Base-by-base conservation (phyloP, 164 flowering plant species). In the Chloranthus sessilifolius region DNA sequence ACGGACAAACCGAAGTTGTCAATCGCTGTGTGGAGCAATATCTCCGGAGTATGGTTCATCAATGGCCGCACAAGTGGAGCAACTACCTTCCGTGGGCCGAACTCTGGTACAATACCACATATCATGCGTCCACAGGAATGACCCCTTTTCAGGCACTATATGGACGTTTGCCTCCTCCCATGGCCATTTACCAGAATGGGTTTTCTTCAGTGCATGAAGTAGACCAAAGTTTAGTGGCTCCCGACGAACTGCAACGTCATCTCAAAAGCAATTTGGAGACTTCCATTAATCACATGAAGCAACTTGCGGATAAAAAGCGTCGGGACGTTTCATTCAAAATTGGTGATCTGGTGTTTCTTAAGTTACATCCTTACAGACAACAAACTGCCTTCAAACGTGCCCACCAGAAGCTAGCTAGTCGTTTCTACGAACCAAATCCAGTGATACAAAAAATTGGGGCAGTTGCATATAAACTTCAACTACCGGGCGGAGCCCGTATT, bases 81-180 rank as follows among this genome's bases (percentile, higher is more conserved):
- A 19, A 52, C 8, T 52, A 45, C 45, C 10, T 52, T 38, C 27
- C 49, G 5, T 54, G 47, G 58, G 58, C 38, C 4, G 1, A 43
- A 21, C 31, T 9, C 8, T 19, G 23, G 42, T 38, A 38, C 34
- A 40, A 40, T 34, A 45, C 30, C 6, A 22, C 49, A 21, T 22
- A n/a, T 16, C 49, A 48, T 20, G 19, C 52, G 3, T 48, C 52
- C 52, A 48, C 52, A 20, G 9, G 30, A 24, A 48, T 48, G 52
- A 48, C 52, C 17, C 37, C 52, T n/a, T n/a, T n/a, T n/a, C n/a
- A n/a, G n/a, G n/a, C n/a, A n/a, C n/a, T n/a, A n/a, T n/a, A n/a
- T n/a, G n/a, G n/a, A n/a, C n/a, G n/a, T 5, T 9, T 19, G 3
- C 52, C 52, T 9, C 39, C 25, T 2, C 6, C 38, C 8, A 29